These are phyloP conservation scores for Choiromyces venosus DNA, from an alignment of 495 filamentous ascomycete species.

Conservation along the genomic window DNA sequence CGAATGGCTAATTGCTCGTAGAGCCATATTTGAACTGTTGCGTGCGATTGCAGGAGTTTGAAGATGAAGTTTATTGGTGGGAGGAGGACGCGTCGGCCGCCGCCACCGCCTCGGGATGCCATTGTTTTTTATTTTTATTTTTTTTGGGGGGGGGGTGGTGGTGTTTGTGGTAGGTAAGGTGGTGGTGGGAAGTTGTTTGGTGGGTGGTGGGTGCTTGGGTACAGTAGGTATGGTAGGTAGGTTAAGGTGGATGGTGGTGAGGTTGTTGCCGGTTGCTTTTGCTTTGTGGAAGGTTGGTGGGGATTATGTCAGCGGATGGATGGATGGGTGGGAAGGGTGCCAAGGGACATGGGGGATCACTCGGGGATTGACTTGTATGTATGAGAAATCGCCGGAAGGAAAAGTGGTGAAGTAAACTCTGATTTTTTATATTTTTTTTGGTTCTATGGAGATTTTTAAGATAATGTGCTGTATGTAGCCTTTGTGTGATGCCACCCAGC, in stretches of 20 bases:
- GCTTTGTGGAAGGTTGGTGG: not conserved
- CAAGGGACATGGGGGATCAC: not conserved
- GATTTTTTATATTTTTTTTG: not conserved
- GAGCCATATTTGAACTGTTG: conserved; percentile 87
- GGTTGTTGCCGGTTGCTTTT: not conserved
- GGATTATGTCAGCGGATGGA: not conserved
- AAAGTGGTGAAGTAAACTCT: not conserved
- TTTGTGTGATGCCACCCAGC: no score
- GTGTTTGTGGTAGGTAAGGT: not conserved
- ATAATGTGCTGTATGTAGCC: no score
- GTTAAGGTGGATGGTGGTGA: not conserved
- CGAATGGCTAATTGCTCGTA: conserved; percentile 90
- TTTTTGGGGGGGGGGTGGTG: no score
- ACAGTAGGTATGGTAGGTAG: not conserved
- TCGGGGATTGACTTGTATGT: not conserved
- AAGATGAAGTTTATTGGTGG: conserved; percentile 99
- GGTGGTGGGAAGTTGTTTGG: no score
- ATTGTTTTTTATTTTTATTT: conserved; percentile 59
- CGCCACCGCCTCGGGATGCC: conserved; percentile 74
- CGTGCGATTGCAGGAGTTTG: conserved; percentile 83
- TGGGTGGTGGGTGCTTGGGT: not conserved
- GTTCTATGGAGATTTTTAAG: not conserved
- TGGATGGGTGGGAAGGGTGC: not conserved
- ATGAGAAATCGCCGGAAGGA: not conserved
- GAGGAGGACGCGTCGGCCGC: conserved; percentile 79